These are phyloP conservation scores for Lomentospora prolificans DNA, from an alignment of 2,329 filamentous ascomycete species.

Conservation along the genomic window DNA sequence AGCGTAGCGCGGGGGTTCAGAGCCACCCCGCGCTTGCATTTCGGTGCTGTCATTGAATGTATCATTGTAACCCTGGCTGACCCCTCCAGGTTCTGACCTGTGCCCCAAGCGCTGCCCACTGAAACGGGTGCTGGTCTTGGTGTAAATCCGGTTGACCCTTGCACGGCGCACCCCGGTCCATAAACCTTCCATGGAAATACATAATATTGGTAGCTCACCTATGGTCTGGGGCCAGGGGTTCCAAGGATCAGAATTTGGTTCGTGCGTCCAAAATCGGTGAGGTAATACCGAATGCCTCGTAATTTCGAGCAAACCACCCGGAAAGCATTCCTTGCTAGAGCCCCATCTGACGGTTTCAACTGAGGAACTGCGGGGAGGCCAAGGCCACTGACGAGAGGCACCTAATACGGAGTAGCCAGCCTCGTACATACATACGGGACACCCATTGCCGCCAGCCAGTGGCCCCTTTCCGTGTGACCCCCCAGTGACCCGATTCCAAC, in stretches of 20 bases:
- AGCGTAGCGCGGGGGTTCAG: background rate
- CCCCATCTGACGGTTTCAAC: too few species aligned
- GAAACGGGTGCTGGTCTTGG: too few species aligned
- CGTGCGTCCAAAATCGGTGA: background rate
- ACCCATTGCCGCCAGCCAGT: background rate
- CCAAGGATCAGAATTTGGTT: background rate
- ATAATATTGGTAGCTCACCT: too few species aligned
- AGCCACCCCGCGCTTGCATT: background rate
- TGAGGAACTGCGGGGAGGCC: too few species aligned
- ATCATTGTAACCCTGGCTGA: background rate
- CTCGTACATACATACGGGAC: too few species aligned
- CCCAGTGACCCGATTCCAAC: background rate
- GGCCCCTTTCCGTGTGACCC: background rate
- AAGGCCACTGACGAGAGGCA: too few species aligned
- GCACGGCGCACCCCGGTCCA: background rate
- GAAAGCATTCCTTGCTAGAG: background rate
- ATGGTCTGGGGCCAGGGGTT: background rate
- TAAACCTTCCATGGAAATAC: background rate
- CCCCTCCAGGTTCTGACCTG: background rate
- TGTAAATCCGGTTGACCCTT: too few species aligned
- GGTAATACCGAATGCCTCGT: background rate
- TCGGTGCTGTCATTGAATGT: background rate
- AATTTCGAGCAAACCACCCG: background rate
- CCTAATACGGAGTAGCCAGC: too few species aligned
- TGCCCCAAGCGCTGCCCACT: background rate